A percentile compares a stretch with the other conserved stretches of the same genome.
phyloP scores from a whole-genome alignment of 2,329 filamentous ascomycete genomes.

The Aureobasidium sp. region DNA sequence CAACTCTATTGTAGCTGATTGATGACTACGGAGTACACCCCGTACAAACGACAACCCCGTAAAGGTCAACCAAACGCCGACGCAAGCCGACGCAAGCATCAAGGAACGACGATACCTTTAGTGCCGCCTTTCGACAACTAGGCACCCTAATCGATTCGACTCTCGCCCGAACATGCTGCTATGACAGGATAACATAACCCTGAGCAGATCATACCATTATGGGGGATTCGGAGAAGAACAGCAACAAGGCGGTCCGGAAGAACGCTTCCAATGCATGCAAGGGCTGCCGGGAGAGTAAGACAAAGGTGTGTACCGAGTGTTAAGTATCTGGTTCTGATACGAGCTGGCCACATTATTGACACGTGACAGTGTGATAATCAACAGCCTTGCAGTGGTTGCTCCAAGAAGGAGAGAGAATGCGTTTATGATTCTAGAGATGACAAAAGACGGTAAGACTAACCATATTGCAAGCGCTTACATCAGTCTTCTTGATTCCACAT shows the following conservation, averaged over 20 bases:
- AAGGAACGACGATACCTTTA: neutral
- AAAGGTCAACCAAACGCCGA: too few relatives aligned
- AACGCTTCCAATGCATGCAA: constrained; percentile 17
- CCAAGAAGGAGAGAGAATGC: constrained; percentile 19
- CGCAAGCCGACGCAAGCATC: neutral
- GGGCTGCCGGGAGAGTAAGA: constrained; percentile 16
- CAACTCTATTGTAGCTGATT: neutral
- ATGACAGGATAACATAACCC: neutral
- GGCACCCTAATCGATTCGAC: neutral
- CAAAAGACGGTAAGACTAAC: constrained; percentile 20
- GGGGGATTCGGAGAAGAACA: neutral
- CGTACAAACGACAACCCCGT: too few relatives aligned
- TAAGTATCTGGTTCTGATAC: neutral
- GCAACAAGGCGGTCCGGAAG: constrained; percentile 7
- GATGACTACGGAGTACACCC: too few relatives aligned
- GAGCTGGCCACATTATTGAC: neutral
- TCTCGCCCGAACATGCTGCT: neutral
- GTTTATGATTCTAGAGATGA: constrained; percentile 22
- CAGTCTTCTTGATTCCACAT: too few relatives aligned
- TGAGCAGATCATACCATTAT: neutral
- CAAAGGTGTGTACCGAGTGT: constrained; percentile 9
- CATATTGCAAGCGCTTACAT: neutral
- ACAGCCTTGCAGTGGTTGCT: constrained; percentile 18
- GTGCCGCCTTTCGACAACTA: too few relatives aligned
- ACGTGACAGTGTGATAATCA: constrained; percentile 14